Base-by-base conservation (phyloP, 2,329 filamentous ascomycete species). In the Epichloe gansuensis region DNA sequence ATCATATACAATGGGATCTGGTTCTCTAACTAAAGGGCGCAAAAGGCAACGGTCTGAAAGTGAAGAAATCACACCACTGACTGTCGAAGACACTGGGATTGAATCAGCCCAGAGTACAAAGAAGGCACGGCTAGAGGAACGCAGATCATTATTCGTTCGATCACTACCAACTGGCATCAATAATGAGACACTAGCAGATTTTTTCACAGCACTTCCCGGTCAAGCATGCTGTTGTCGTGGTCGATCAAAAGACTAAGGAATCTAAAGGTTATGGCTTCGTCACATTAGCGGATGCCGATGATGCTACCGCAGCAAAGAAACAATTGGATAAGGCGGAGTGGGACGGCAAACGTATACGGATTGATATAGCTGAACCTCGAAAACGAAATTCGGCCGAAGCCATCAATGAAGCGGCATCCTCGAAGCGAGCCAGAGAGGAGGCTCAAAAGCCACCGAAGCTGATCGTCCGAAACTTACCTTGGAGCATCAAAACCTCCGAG, bases 201-300 rank as follows among this genome's bases (percentile, higher is more conserved):
- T 91, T 68, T 98, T 97, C 93, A 6, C 82, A 96, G 67, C 86
- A 90, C 55, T 97, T 88, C 62, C 91, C 94, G 7, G 81, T 98
- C 65, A 97, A 96, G 69, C 91, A 97, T 69, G 91, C 93, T 50
- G 88, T 86, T n/a, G 90, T 95, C 4, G 90, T 98, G 41, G 72
- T 85, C 53, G 91, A 98, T 66, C 82, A 86, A 15, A 76, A 83
- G 58, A 95, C 91, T 2, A 95, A 95, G 64, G 75, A 83, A 60
- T 96, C 89, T 13, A 86, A 88, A 65, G 91, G 93, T 17, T 98
- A 90, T 68, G 93, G 93, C 51, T 98, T 98, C 69, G 91, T 98
- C 53, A 97, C 93, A 2, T 93, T 98, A 63, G 88, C 91, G 61
- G 93, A 98, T 65, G 80, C 86, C 34, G 91, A 96, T 59, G 93